Evolutionary conservation across 257 asterid genomes (phyloP).

Genomic region (Solanum chilense): DNA sequence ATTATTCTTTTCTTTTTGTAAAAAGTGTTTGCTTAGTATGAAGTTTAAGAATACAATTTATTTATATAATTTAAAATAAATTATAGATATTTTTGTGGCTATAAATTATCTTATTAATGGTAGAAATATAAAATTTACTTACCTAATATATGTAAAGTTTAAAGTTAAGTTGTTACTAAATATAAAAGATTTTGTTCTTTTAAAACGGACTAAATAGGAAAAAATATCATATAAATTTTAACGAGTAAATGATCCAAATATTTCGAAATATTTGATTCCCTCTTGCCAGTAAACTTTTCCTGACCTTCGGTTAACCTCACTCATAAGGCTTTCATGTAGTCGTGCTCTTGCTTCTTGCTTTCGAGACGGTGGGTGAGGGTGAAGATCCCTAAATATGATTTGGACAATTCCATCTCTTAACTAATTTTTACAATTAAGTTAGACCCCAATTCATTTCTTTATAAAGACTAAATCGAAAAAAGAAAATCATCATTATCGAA

Average conservation of each 20-base stretch:
- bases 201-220: too few relatives aligned
- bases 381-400: not conserved
- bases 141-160: too few relatives aligned
- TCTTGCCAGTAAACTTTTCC: not conserved
- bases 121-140: too few relatives aligned
- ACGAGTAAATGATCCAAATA: not conserved
- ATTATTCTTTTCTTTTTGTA: not conserved
- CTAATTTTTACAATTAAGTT: too few relatives aligned
- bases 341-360: not conserved
- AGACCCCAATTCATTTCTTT: rapidly evolving
- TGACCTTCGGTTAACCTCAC: not conserved
- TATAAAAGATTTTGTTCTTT: too few relatives aligned
- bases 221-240: too few relatives aligned
- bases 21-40: not conserved
- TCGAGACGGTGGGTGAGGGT: rapidly evolving
- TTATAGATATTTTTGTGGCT: too few relatives aligned
- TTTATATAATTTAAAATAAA: too few relatives aligned
- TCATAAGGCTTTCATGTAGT: not conserved
- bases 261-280: not conserved
- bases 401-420: not conserved
- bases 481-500: rapidly evolving
- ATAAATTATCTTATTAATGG: too few relatives aligned
- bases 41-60: not conserved
- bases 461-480: too few relatives aligned
- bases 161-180: too few relatives aligned